Percentiles rank a stretch among this genome's conserved stretches.
These are phyloP conservation scores for Raffaelea ambrosiae DNA, from an alignment of 2,329 filamentous ascomycete species.

Conservation along the genomic window DNA sequence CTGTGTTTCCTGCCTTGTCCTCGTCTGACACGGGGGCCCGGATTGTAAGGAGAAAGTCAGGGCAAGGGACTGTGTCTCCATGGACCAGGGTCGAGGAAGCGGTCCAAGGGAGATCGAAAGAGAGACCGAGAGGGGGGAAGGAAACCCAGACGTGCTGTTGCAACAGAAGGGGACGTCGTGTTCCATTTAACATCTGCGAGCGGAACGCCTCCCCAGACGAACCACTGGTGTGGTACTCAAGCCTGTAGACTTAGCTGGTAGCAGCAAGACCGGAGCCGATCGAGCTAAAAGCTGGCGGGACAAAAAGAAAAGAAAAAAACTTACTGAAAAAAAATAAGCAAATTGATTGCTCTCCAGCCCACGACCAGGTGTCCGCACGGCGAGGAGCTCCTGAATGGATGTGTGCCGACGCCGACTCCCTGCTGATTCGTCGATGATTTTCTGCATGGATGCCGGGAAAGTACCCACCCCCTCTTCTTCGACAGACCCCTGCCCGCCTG, in stretches of 20 bases:
- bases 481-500: too few species aligned
- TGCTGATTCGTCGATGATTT: background rate
- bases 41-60: too few species aligned
- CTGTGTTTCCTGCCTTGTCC: too few species aligned
- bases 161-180: background rate
- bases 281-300: background rate
- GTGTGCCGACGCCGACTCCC: background rate
- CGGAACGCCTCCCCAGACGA: background rate
- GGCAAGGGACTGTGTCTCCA: too few species aligned
- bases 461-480: background rate
- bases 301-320: background rate
- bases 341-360: too few species aligned
- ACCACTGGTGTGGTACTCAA: background rate
- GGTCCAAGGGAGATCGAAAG: too few species aligned
- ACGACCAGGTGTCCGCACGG: background rate
- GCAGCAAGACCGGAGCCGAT: background rate
- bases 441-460: background rate
- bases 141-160: too few species aligned
- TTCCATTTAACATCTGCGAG: background rate
- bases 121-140: too few species aligned
- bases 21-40: too few species aligned
- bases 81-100: too few species aligned
- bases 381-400: background rate
- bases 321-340: background rate
- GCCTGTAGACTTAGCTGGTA: background rate